A percentile compares a stretch with the other conserved stretches of the same genome.
These are phyloP conservation scores for Lecanosticta acicola DNA, from an alignment of 2,329 filamentous ascomycete genomes.

Conservation along the genomic window DNA sequence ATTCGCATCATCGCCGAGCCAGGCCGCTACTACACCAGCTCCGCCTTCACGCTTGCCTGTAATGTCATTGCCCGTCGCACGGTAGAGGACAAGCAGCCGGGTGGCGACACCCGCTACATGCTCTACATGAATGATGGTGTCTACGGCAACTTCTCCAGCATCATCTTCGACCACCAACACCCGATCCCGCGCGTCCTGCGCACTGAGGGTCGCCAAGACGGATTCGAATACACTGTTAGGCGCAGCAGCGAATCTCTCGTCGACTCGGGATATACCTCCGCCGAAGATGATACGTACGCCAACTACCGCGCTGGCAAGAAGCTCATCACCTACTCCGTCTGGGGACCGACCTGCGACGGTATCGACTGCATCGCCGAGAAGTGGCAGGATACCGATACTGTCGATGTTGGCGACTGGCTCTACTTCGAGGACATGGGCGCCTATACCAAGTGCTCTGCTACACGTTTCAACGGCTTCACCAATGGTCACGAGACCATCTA, in stretches of 20 bases:
- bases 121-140: slow-evolving; percentile 95
- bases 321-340: slow-evolving; percentile 80
- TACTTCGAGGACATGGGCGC: slow-evolving; percentile 99
- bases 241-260: slow-evolving; percentile 18
- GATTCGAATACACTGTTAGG: slow-evolving; percentile 28
- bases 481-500: slow-evolving; percentile 91
- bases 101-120: slow-evolving; percentile 74
- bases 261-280: slow-evolving; percentile 32
- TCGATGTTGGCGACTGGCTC: slow-evolving; percentile 94
- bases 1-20: slow-evolving; percentile 92
- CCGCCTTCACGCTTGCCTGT: slow-evolving; percentile 89
- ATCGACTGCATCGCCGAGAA: slow-evolving; percentile 90
- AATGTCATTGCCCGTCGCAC: slow-evolving; percentile 94
- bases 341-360: slow-evolving; percentile 96
- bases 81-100: slow-evolving; percentile 60
- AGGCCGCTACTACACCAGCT: slow-evolving; percentile 90
- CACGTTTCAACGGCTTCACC: slow-evolving; percentile 94
- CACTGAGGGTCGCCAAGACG: slow-evolving; percentile 23
- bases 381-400: slow-evolving; percentile 66
- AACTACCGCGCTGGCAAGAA: slow-evolving; percentile 29
- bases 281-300: slow-evolving; percentile 41
- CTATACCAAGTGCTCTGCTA: slow-evolving; percentile 97
- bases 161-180: slow-evolving; percentile 98
- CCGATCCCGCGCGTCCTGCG: slow-evolving; percentile 73
- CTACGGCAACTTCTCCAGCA: slow-evolving; percentile 98